Conservation (phyloP, 345 rosid genomes). For the Citrus maxima region DNA sequence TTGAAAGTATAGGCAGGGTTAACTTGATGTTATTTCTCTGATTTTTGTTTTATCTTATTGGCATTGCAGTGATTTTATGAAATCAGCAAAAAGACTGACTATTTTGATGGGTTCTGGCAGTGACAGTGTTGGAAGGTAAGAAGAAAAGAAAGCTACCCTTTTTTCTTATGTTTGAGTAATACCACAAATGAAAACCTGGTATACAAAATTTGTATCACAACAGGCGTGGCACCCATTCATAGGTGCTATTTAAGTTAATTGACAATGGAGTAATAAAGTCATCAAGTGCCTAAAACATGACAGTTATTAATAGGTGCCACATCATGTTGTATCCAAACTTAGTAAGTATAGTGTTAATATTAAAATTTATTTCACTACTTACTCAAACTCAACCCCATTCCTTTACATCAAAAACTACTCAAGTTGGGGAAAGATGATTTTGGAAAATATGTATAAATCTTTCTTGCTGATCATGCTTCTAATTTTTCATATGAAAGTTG, state of each 20-base stretch:
- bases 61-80: conserved; percentile 56
- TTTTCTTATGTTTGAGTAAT: not conserved
- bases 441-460: not conserved
- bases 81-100: conserved; percentile 67
- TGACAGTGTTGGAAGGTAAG: conserved; percentile 61
- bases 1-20: not conserved
- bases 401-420: not conserved
- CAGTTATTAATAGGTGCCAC: too few relatives aligned
- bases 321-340: too few relatives aligned
- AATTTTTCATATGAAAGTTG: not conserved
- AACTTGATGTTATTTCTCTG: not conserved
- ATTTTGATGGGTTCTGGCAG: conserved; percentile 53
- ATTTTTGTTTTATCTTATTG: not conserved
- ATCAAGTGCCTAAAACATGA: too few relatives aligned
- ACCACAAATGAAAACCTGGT: too few relatives aligned
- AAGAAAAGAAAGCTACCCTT: not conserved
- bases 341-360: too few relatives aligned
- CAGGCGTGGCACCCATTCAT: not conserved
- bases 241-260: not conserved
- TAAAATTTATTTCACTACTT: not conserved
- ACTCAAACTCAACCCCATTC: not conserved
- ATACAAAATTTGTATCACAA: not conserved
- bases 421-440: not conserved
- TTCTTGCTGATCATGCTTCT: not conserved
- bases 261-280: too few relatives aligned